Evolutionary conservation across 331 rosid species (phyloP).

Genomic region (Stylosanthes scabra): DNA sequence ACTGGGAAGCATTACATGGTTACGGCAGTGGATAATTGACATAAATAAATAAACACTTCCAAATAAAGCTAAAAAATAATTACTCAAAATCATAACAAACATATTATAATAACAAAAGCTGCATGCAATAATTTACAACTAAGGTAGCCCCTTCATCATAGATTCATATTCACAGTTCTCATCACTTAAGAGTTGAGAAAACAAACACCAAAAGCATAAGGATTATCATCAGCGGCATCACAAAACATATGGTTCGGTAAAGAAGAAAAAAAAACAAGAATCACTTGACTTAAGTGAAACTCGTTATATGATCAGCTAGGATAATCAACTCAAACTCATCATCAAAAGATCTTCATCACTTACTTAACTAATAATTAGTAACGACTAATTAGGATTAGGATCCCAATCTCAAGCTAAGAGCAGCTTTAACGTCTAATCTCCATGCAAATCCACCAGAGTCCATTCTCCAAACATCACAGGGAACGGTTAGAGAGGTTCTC

Average conservation of each 20-base stretch:
- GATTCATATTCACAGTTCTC: constrained; percentile 6
- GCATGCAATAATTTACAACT: constrained; percentile 37
- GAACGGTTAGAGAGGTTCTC: constrained; percentile 55
- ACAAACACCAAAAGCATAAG: not conserved
- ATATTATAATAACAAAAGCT: not conserved
- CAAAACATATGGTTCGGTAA: not conserved
- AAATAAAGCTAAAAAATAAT: not conserved
- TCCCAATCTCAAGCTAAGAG: constrained; percentile 68
- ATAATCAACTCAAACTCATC: not conserved
- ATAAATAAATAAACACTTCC: not conserved
- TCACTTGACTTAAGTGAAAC: not conserved
- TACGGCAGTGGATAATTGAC: no score
- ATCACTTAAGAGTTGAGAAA: not conserved
- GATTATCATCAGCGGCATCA: not conserved
- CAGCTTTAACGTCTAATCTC: constrained; percentile 84
- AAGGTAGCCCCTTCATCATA: not conserved
- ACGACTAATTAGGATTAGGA: constrained; percentile 15
- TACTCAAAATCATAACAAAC: constrained; percentile 1
- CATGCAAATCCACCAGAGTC: constrained; percentile 86
- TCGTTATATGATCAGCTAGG: not conserved
- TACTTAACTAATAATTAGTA: no score
- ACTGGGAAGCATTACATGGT: no score
- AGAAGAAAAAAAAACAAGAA: not conserved
- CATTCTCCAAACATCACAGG: constrained; percentile 95
- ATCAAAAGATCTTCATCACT: not conserved